Evolutionary conservation across 208 protist genomes (phyloP).

Genomic region (Crithidia mellificae): DNA sequence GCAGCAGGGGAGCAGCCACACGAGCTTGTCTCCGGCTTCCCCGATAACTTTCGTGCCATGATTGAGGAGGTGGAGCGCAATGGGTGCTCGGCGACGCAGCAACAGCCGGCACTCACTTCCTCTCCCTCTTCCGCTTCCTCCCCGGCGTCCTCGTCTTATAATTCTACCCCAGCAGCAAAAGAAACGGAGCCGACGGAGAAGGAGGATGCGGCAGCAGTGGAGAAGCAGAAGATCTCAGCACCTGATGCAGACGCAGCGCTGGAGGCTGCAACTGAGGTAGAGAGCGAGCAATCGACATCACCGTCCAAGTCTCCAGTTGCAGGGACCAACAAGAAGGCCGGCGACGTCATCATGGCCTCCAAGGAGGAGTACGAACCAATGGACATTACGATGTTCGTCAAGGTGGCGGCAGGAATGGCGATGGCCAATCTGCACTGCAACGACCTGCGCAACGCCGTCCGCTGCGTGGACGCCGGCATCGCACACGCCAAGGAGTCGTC

Average conservation of each 20-base stretch:
- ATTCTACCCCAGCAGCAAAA: no score
- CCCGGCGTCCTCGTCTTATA: no score
- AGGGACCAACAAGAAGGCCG: slow-evolving; percentile 10
- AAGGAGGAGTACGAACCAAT: slow-evolving; percentile 63
- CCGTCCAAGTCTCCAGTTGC: no score
- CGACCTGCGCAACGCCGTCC: slow-evolving; percentile 71
- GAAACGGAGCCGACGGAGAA: neutral
- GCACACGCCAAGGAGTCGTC: slow-evolving; percentile 59
- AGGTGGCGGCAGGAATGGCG: slow-evolving; percentile 76
- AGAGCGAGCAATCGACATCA: no score
- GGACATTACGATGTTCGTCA: slow-evolving; percentile 83
- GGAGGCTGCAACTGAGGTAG: neutral
- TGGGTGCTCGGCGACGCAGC: slow-evolving; percentile 54
- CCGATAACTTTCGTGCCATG: slow-evolving; percentile 79
- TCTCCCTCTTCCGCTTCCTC: no score
- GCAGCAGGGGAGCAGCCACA: slow-evolving; percentile 60
- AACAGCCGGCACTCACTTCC: neutral
- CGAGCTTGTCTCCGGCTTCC: slow-evolving; percentile 74
- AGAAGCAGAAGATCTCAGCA: no score
- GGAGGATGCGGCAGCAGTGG: no score
- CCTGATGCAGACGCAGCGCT: neutral
- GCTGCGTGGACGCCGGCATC: slow-evolving; percentile 75
- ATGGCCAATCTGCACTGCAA: slow-evolving; percentile 83
- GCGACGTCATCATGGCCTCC: slow-evolving; percentile 55
- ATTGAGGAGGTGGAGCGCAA: slow-evolving; percentile 82